Evolutionary conservation across 345 rosid genomes (phyloP).

Genomic region (Nasturtium officinale): DNA sequence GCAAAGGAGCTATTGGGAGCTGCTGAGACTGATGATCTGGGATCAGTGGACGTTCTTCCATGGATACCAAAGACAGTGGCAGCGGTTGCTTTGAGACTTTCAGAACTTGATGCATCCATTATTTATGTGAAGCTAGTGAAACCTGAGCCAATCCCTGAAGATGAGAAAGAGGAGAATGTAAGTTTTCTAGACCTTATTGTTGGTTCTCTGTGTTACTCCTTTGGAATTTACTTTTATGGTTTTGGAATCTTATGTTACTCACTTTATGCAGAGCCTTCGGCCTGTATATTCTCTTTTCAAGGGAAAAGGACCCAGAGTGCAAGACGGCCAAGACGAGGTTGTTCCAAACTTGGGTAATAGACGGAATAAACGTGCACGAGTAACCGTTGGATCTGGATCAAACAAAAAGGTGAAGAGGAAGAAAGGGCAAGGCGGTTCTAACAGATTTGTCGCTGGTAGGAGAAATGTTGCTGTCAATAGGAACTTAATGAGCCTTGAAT

Average conservation of each 20-base stretch:
- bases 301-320: slow-evolving; percentile 52
- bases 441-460: slow-evolving; percentile 44
- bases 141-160: slow-evolving; percentile 50
- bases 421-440: slow-evolving; percentile 46
- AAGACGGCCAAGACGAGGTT: slow-evolving; percentile 52
- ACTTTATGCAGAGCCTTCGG: slow-evolving; percentile 59
- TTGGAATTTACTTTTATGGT: neutral
- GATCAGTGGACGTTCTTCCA: slow-evolving; percentile 69
- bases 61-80: slow-evolving; percentile 93
- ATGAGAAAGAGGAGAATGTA: slow-evolving; percentile 57
- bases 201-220: slow-evolving; percentile 13
- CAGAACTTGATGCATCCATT: slow-evolving; percentile 74
- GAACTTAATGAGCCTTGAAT: slow-evolving; percentile 55
- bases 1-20: slow-evolving; percentile 71
- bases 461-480: slow-evolving; percentile 46
- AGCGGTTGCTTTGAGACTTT: slow-evolving; percentile 86
- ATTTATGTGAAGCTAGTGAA: slow-evolving; percentile 60
- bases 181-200: slow-evolving; percentile 42
- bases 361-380: slow-evolving; percentile 65
- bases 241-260: slow-evolving; percentile 25
- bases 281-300: slow-evolving; percentile 49
- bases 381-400: slow-evolving; percentile 56
- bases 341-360: slow-evolving; percentile 44
- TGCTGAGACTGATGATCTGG: slow-evolving; percentile 41
- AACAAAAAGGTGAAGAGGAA: slow-evolving; percentile 56